Evolutionary conservation across 1,139 yeast genomes (phyloP).

Genomic region (Schwanniomyces etchellsii): DNA sequence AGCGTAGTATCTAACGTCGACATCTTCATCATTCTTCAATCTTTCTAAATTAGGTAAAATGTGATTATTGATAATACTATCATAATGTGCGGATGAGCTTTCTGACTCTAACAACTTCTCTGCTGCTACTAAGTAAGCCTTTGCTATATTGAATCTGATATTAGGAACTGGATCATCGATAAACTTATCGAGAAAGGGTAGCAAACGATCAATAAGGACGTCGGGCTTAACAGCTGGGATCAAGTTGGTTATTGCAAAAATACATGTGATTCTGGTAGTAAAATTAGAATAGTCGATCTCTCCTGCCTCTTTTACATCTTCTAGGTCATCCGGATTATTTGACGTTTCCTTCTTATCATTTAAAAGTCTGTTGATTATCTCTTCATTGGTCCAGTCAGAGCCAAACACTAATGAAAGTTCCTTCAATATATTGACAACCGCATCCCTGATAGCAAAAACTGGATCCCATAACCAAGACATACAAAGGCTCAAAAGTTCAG

Average conservation of each 20-base stretch:
- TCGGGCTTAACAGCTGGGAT: conserved; percentile 60
- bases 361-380: conserved; percentile 73
- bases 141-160: conserved; percentile 91
- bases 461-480: conserved; percentile 99
- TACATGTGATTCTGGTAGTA: conserved; percentile 85
- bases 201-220: conserved; percentile 56
- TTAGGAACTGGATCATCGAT: conserved; percentile 85
- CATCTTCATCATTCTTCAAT: conserved; percentile 69
- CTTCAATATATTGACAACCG: conserved; percentile 82
- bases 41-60: conserved; percentile 63
- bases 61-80: conserved; percentile 17
- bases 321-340: conserved; percentile 13
- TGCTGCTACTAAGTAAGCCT: conserved; percentile 62
- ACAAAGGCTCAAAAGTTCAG: conserved; percentile 83
- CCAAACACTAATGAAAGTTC: conserved; percentile 86
- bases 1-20: conserved; percentile 88
- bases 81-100: conserved; percentile 2
- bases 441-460: conserved; percentile 93
- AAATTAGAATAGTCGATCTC: conserved; percentile 58
- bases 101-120: conserved; percentile 37
- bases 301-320: conserved; percentile 22
- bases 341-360: conserved; percentile 19
- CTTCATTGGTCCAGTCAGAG: conserved; percentile 85
- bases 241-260: conserved; percentile 79
- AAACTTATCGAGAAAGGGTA: conserved; percentile 74